A percentile compares a stretch with the other conserved stretches of the same genome.
These are phyloP conservation scores for Ophiorrhiza pumila DNA, from an alignment of 257 asterid species.

Conservation along the genomic window DNA sequence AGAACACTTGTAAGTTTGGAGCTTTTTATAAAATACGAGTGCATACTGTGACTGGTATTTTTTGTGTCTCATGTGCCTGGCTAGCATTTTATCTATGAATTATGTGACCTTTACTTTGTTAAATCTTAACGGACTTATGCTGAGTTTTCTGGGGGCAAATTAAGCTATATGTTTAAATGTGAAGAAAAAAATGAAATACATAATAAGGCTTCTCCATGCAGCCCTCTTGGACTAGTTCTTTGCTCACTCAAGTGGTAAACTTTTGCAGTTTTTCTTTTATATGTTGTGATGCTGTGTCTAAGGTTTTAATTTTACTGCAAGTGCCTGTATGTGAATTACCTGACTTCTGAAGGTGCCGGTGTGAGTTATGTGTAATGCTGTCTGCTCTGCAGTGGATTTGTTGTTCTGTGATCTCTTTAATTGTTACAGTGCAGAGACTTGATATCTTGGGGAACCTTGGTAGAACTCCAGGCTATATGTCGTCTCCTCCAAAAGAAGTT, in stretches of 20 bases:
- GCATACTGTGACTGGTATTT: background rate
- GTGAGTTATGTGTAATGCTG: background rate
- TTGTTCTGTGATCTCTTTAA: conserved; percentile 8
- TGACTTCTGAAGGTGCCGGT: background rate
- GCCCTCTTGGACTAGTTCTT: background rate
- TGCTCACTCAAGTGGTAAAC: background rate
- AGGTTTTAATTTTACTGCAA: background rate
- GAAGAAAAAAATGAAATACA: background rate
- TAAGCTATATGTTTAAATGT: background rate
- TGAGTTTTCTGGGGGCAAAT: background rate
- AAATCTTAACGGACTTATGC: background rate
- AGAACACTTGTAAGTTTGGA: conserved; percentile 22
- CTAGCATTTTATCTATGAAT: background rate
- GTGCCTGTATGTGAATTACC: background rate
- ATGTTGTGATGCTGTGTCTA: background rate
- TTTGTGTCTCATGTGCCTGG: background rate
- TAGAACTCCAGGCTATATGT: conserved; percentile 42
- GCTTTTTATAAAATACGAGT: background rate
- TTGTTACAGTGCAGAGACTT: conserved; percentile 39
- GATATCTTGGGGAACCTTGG: conserved; percentile 31
- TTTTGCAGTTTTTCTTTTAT: background rate
- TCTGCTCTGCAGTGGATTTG: background rate
- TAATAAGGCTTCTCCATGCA: background rate
- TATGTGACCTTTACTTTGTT: background rate
- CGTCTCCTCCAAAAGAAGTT: conserved; percentile 56